Evolutionary conservation across 192 early-diverging fungal species (phyloP).

Genomic region (Linnemannia elongata): DNA sequence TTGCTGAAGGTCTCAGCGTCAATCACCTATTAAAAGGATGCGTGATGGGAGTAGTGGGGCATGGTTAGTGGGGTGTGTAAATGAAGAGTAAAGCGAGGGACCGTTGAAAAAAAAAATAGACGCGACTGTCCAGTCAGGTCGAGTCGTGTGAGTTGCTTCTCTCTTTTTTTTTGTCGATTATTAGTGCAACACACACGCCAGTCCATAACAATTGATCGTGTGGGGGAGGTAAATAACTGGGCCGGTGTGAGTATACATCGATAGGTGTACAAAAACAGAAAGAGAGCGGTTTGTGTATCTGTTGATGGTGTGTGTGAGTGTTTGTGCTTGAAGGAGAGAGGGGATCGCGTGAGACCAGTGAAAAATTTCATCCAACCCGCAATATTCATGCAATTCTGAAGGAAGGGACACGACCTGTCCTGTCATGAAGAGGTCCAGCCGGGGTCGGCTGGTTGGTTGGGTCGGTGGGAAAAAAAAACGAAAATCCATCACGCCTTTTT

Average conservation of each 20-base stretch:
- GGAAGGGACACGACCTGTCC: background rate
- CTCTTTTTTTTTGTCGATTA: background rate
- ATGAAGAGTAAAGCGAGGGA: background rate
- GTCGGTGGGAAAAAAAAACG: slow-evolving; percentile 35
- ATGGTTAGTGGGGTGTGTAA: background rate
- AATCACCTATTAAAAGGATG: slow-evolving; percentile 26
- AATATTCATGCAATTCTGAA: slow-evolving; percentile 4
- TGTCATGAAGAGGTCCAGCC: too few relatives aligned
- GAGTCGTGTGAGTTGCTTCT: background rate
- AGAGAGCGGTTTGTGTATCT: background rate
- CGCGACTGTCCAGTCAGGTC: background rate
- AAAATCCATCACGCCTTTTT: background rate
- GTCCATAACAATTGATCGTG: background rate
- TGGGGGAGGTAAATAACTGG: background rate
- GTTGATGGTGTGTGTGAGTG: background rate
- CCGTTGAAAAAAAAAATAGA: background rate
- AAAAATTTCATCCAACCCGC: background rate
- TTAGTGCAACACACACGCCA: background rate
- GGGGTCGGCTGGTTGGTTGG: too few relatives aligned
- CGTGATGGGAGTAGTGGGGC: background rate
- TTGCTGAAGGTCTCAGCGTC: slow-evolving; percentile 40
- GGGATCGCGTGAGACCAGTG: slow-evolving; percentile 30
- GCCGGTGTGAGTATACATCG: background rate
- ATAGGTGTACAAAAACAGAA: background rate
- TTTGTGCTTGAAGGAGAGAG: background rate